Base-by-base conservation (phyloP, 2,329 filamentous ascomycete species). In the Ustulina deusta region DNA sequence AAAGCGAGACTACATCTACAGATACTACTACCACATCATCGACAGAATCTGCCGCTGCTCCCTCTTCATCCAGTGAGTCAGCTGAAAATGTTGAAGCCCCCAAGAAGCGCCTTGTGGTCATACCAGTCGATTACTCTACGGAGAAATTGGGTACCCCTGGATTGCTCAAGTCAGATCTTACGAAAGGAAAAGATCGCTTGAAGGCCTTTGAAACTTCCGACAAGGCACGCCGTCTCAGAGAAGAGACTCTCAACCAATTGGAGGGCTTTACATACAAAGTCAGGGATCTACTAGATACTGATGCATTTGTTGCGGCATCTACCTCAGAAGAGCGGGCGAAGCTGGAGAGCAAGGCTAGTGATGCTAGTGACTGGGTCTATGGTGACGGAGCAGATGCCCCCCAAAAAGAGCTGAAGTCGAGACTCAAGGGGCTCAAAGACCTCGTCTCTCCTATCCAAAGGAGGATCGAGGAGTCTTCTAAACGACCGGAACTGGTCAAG, bases 261-360 rank as follows among this genome's bases (percentile, higher is more conserved):
- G 96, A 99, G 80, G 91, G 87, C 13, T 98, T 92, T 80, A 97
- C 95, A 15, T 99, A 99, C 84, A 91, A 90, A 75, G 88, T 92
- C 32, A 90, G 94, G 29, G 94, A 97, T 78, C 85, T 97, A 51
- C 84, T 97, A 1, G 91, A 93, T 48, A 90, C 91, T 68, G 89
- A 93, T 55, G 84, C 85, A 0, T 98, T 97, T 78, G 83, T 91
- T 60, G 85, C 85, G 13, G 88, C 86, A 3, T 92, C 94, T 36
- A 95, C 91, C 10, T 83, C 88, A 3, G 85, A 87, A 22, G 87
- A 94, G 76, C 88, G 93, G 54, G 79, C 85, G 6, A 80, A 82
- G n/a, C 85, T 98, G 13, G 87, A 91, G 73, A 83, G 89, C 68
- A 90, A 90, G 75, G 85, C 93, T 44, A 86, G 87, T 68, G 87